Conservation (phyloP, 2,329 filamentous ascomycete species). For the Colletotrichum sp. region DNA sequence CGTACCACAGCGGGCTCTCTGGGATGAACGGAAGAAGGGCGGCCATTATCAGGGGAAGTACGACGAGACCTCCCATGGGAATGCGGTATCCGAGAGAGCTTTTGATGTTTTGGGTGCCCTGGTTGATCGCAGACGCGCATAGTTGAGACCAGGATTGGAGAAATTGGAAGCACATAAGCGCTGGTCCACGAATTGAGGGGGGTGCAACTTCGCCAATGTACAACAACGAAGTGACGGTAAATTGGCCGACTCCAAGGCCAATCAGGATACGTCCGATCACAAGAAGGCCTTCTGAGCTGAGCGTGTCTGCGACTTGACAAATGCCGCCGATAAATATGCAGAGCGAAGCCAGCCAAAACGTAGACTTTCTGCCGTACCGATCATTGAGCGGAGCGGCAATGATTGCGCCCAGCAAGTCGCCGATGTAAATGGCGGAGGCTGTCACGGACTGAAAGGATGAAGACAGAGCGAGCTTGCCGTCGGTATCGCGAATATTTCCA, state of each 20-base stretch:
- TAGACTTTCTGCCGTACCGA: neutral
- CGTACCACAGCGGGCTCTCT: constrained; percentile 29
- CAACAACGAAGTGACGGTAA: neutral
- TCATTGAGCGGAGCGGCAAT: neutral
- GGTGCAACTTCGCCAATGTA: constrained; percentile 18
- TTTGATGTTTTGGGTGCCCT: constrained; percentile 19
- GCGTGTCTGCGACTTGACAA: neutral
- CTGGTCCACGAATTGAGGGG: constrained; percentile 22
- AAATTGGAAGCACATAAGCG: constrained; percentile 31
- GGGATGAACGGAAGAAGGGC: constrained; percentile 19
- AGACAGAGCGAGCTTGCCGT: constrained; percentile 17
- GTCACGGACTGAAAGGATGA: constrained; percentile 3
- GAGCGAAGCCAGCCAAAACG: neutral
- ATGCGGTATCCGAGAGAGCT: neutral
- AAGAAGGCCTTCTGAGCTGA: neutral
- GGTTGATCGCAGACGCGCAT: constrained; percentile 23
- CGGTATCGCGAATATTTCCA: constrained; percentile 22
- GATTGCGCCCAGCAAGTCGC: neutral
- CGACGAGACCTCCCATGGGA: neutral
- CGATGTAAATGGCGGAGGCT: neutral
- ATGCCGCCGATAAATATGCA: neutral
- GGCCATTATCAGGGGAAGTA: constrained; percentile 22
- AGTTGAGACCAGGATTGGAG: constrained; percentile 28
- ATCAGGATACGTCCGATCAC: neutral
- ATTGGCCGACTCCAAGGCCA: neutral